These are phyloP conservation scores for Fonsecaea pedrosoi DNA, from an alignment of 2,329 filamentous ascomycete species.

Conservation along the genomic window DNA sequence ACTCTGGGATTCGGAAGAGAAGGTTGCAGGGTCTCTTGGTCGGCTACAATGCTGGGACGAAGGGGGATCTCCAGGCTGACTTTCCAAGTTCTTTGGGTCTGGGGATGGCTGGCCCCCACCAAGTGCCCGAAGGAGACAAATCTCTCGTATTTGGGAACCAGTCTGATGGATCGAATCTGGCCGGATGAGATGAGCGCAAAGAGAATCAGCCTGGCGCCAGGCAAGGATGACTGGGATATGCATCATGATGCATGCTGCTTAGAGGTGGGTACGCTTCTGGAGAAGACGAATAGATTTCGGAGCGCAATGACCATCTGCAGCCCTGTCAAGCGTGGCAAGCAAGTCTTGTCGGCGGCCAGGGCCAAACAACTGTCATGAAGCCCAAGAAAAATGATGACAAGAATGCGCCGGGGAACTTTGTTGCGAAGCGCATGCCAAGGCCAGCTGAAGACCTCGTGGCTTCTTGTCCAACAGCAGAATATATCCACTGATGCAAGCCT, in stretches of 20 bases:
- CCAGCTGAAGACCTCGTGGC: conserved; percentile 33
- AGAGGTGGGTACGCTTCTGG: neutral
- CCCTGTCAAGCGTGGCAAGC: conserved; percentile 28
- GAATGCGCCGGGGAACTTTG: conserved; percentile 9
- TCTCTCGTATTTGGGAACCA: conserved; percentile 21
- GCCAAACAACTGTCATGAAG: neutral
- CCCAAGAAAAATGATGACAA: neutral
- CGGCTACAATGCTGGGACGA: conserved; percentile 5
- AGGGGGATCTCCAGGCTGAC: conserved; percentile 21
- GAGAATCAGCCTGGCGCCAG: conserved; percentile 25
- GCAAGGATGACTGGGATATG: conserved; percentile 16
- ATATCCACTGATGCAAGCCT: conserved; percentile 8
- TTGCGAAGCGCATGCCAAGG: conserved; percentile 25
- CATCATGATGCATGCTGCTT: neutral
- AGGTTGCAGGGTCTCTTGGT: conserved; percentile 6
- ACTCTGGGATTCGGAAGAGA: conserved; percentile 26
- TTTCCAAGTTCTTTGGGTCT: conserved; percentile 5
- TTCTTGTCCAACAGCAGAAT: conserved; percentile 4
- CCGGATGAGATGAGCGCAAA: conserved; percentile 22
- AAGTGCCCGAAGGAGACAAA: conserved; percentile 12
- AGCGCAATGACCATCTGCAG: conserved; percentile 30
- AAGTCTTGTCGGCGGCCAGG: conserved; percentile 2
- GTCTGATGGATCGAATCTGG: conserved; percentile 23
- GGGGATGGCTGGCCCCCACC: conserved; percentile 12
- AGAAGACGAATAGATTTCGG: conserved; percentile 12